Conservation (phyloP, 1,284 basidiomycete genomes). For the Fomitopsis schrenkii region DNA sequence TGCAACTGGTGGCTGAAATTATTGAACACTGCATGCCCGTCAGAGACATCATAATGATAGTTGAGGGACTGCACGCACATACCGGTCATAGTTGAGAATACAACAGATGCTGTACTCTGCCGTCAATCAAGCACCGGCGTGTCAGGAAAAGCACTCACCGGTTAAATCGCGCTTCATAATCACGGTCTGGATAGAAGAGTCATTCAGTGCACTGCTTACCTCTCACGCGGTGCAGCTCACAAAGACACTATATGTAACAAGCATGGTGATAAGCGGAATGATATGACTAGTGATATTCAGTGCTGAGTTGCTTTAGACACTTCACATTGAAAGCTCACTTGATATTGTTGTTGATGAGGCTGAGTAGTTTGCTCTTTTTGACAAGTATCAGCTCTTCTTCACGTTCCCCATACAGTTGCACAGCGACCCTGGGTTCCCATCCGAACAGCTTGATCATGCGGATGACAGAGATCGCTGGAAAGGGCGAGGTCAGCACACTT, state of each 20-base stretch:
- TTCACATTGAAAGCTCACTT: too few species aligned
- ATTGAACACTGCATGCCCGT: conserved; percentile 27
- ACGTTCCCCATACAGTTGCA: neutral
- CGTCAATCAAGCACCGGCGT: too few species aligned
- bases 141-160: conserved; percentile 24
- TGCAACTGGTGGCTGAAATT: conserved; percentile 31
- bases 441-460: neutral
- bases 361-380: conserved; percentile 31
- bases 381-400: conserved; percentile 22
- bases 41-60: too few species aligned
- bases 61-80: neutral
- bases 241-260: conserved; percentile 69
- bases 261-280: conserved; percentile 65
- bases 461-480: conserved; percentile 3
- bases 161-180: conserved; percentile 29
- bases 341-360: conserved; percentile 1
- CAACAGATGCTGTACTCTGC: conserved; percentile 28
- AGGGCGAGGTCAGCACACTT: too few species aligned
- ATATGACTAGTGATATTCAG: conserved; percentile 44
- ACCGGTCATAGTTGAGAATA: conserved; percentile 38
- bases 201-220: too few species aligned
- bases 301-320: too few species aligned
- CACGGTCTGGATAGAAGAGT: conserved; percentile 32
- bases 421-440: neutral
- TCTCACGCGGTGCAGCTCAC: too few species aligned